Evolutionary conservation across 2,329 filamentous ascomycete species (phyloP), one percentile per base, ranked within the genome.

Genomic region (Fusarium zealandicum): DNA sequence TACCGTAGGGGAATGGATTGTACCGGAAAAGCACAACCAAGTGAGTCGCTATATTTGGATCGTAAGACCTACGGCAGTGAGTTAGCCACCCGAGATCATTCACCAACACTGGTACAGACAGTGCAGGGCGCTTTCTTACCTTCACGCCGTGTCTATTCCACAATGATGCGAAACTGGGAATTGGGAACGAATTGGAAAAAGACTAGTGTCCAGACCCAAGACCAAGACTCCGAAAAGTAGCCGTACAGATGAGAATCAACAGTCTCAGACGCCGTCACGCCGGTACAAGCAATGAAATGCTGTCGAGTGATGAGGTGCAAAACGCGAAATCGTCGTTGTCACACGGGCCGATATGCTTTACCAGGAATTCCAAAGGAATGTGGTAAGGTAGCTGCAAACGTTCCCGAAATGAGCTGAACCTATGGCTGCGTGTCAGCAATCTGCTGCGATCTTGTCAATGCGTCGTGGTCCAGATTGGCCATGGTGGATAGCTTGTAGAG

Each of bases 401-500:
- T 73, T 75, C 69, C 71, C 64, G 68, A 75, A 75, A 75, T 71
- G 67, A 75, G 72, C 67, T 72, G 69, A 75, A 75, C 73, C 73
- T 75, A 44, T 18, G 3, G 13, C n/a, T 31, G n/a, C 12, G 18
- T 20, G 57, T 73, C 60, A 74, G 69, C 49, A 51, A 37, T 48
- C 14, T 47, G 28, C 25, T 49, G 8, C 25, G 11, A 14, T 12
- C 17, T 14, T 10, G 39, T 31, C 16, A 39, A 25, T 22, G 30
- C 27, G 33, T 30, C 33, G 10, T 16, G 17, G 31, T 60, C 41
- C 44, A 18, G 35, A 28, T 25, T 45, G 40, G 25, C 35, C 45
- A 36, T n/a, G 28, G 32, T 16, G 31, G 11, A 17, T n/a, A 25
- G 14, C 27, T 20, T 16, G 33, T 12, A 25, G 12, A 28, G 39